Conservation (phyloP, 768 basidiomycete species). For the Nevesoporus exiguus region DNA sequence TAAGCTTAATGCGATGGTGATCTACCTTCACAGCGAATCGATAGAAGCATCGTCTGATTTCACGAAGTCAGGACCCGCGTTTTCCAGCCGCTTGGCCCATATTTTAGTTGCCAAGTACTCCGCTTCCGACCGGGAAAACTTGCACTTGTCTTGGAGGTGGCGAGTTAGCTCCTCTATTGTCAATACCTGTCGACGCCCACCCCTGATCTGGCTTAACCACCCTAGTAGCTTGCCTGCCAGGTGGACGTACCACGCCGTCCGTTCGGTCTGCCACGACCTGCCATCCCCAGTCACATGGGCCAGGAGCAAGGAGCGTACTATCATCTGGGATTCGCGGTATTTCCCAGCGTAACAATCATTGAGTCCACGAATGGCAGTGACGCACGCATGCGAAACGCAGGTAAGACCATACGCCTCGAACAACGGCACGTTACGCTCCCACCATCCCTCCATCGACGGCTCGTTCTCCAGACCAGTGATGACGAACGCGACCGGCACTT, state of each 20-base stretch:
- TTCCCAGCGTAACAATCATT: conserved; percentile 21
- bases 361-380: conserved; percentile 35
- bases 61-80: conserved; percentile 21
- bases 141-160: conserved; percentile 24
- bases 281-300: conserved; percentile 12
- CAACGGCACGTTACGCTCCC: conserved; percentile 28
- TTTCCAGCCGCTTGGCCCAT: conserved; percentile 22
- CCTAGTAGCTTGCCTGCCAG: conserved; percentile 17
- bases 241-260: conserved; percentile 23
- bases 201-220: conserved; percentile 20
- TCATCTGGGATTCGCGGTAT: conserved; percentile 33
- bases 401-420: conserved; percentile 28
- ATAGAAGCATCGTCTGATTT: conserved; percentile 19
- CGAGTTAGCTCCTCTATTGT: conserved; percentile 18
- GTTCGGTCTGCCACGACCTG: conserved; percentile 22
- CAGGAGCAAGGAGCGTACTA: conserved; percentile 22
- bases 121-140: conserved; percentile 21
- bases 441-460: conserved; percentile 33
- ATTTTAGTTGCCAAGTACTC: conserved; percentile 22
- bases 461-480: conserved; percentile 34
- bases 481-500: conserved; percentile 32
- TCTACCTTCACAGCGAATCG: conserved; percentile 1
- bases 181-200: conserved; percentile 11
- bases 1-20: not conserved
- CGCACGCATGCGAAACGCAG: conserved; percentile 36